Base-by-base conservation (phyloP, 768 basidiomycete genomes). In the Suillus subluteus region DNA sequence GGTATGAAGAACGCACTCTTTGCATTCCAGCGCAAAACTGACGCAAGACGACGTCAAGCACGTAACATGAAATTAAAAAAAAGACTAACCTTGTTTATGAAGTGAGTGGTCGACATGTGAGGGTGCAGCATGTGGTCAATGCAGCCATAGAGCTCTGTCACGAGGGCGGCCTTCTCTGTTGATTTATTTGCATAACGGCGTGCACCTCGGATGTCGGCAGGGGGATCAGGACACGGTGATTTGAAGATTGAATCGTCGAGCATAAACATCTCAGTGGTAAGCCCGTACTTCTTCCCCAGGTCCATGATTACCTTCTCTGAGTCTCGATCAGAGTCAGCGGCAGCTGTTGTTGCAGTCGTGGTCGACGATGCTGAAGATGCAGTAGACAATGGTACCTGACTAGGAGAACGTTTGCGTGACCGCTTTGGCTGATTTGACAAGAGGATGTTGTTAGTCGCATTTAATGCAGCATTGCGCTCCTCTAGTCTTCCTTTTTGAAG, bases 261-360 rank as follows among this genome's bases (percentile, higher is more conserved):
- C 55, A 35, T 13, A n/a, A 37, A 56, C 55, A 56, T 56, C 55
- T 56, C 55, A 12, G 18, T 37, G 35, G 35, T 56, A 1, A 56
- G 55, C 21, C 9, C 55, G 3, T 56, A 56, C 55, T 56, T 37
- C 55, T 56, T 56, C 35, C 55, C 55, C 55, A 56, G 21, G 50
- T 52, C 50, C 50, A 52, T 6, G 0, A 52, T 26, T 26, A 52
- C 23, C 23, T 52, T 52, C 23, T 52, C 50, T 26, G 23, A 26
- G 0, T 26, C 50, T 15, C 13, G 23, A 52, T 52, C 50, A 52
- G 50, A 52, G 23, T 52, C 50, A 15, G 50, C 23, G 2, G 2
- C n/a, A 50, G 50, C 2, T 15, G 50, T 50, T 6, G 6, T 52
- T 52, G 50, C 23, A 52, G 23, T 52, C 13, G 2, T 26, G 23